Evolutionary conservation across 1,139 yeast species (phyloP).

Genomic region (Blastobotrys buckinghamii): DNA sequence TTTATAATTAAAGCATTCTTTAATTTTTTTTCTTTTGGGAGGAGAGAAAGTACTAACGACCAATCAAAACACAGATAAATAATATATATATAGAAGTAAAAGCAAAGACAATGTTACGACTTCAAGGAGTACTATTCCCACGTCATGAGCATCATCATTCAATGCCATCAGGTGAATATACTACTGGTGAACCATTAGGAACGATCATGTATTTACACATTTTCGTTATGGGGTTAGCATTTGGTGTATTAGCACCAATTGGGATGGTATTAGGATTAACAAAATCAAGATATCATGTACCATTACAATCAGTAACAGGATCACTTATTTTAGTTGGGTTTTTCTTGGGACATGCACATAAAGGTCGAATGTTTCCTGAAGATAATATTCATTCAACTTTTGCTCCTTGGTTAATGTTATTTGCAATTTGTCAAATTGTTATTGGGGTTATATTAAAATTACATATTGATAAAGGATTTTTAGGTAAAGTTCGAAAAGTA

Average conservation of each 20-base stretch:
- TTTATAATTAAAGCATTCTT: too few species aligned
- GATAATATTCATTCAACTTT: constrained; percentile 32
- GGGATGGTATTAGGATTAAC: constrained; percentile 39
- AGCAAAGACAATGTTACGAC: constrained; percentile 1
- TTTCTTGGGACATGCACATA: constrained; percentile 36
- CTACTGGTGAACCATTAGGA: constrained; percentile 23
- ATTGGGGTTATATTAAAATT: constrained; percentile 34
- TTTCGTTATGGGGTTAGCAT: constrained; percentile 33
- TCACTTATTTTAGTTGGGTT: constrained; percentile 35
- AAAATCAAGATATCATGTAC: constrained; percentile 35
- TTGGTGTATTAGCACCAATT: constrained; percentile 38
- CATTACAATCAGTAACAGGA: constrained; percentile 35
- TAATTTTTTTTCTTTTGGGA: too few species aligned
- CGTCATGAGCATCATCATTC: constrained; percentile 26
- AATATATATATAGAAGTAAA: too few species aligned
- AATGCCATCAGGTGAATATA: constrained; percentile 23
- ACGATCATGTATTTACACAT: constrained; percentile 34
- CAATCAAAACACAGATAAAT: too few species aligned
- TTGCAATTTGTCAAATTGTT: constrained; percentile 28
- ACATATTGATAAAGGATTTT: constrained; percentile 32
- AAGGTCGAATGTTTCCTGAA: constrained; percentile 33
- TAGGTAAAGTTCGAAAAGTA: constrained; percentile 30
- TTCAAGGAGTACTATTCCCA: constrained; percentile 2
- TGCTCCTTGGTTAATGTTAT: constrained; percentile 29
- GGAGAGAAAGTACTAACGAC: too few species aligned